Conservation (phyloP, 805 yeast genomes). For the Candida ficus region DNA sequence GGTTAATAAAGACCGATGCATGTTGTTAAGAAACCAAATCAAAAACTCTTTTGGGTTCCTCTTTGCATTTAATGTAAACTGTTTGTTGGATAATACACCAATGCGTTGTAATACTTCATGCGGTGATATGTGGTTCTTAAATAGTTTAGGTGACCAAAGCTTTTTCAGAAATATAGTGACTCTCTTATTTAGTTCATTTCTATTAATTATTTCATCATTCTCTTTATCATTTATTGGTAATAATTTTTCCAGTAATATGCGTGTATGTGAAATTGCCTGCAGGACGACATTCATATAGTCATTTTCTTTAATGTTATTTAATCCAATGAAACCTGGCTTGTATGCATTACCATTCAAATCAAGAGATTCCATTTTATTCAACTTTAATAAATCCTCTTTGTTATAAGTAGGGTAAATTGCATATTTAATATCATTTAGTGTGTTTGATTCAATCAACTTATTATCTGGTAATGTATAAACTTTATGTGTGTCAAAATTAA, state of each 20-base stretch:
- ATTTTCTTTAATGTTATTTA: constrained; percentile 47
- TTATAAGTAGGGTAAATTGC: constrained; percentile 49
- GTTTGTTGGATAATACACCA: constrained; percentile 36
- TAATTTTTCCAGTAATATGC: constrained; percentile 42
- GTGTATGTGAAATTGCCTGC: constrained; percentile 50
- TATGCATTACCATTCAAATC: constrained; percentile 46
- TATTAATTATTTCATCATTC: constrained; percentile 12
- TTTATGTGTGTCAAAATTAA: constrained; percentile 46
- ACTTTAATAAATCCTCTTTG: constrained; percentile 25
- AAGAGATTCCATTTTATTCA: constrained; percentile 24
- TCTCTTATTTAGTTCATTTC: constrained; percentile 34
- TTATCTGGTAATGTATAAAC: constrained; percentile 63
- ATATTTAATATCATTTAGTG: constrained; percentile 47
- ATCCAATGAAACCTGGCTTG: constrained; percentile 60
- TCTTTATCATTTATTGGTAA: constrained; percentile 25
- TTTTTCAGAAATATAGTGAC: constrained; percentile 47
- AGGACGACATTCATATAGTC: constrained; percentile 56
- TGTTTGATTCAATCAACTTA: constrained; percentile 34
- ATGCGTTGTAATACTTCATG: constrained; percentile 56
- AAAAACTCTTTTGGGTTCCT: constrained; percentile 53
- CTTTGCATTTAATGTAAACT: constrained; percentile 34
- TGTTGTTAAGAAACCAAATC: constrained; percentile 51
- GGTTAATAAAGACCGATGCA: constrained; percentile 28
- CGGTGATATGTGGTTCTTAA: constrained; percentile 60
- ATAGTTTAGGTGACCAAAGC: constrained; percentile 58